Conservation (phyloP, 2,329 filamentous ascomycete species). For the Bipolaris zeicola region DNA sequence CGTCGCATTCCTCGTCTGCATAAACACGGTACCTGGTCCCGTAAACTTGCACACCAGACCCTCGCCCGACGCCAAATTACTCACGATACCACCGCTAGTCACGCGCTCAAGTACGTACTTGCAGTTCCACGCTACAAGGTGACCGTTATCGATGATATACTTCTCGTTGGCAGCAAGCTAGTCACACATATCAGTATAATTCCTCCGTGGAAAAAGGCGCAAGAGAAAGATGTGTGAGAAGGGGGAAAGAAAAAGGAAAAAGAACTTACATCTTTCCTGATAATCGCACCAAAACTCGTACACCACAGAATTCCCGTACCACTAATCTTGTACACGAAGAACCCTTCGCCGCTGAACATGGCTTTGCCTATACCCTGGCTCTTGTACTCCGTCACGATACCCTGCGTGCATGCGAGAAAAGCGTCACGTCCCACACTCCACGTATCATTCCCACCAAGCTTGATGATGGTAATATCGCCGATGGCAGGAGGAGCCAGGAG, state of each 20-base stretch:
- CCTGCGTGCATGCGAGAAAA: slow-evolving; percentile 83
- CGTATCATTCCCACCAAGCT: slow-evolving; percentile 70
- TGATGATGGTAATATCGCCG: slow-evolving; percentile 83
- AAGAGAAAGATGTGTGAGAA: no score
- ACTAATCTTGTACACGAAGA: slow-evolving; percentile 86
- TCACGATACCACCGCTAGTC: slow-evolving; percentile 90
- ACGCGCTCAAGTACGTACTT: slow-evolving; percentile 91
- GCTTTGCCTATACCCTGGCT: slow-evolving; percentile 85
- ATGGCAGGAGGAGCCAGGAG: slow-evolving; percentile 79
- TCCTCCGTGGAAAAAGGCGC: background rate
- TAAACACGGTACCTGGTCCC: slow-evolving; percentile 83
- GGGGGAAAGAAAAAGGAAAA: no score
- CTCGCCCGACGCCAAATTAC: slow-evolving; percentile 79
- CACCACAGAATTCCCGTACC: slow-evolving; percentile 86
- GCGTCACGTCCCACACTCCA: slow-evolving; percentile 90
- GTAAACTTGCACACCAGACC: slow-evolving; percentile 94
- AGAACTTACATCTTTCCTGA: slow-evolving; percentile 82
- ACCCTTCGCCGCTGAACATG: slow-evolving; percentile 89
- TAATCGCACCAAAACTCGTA: slow-evolving; percentile 91
- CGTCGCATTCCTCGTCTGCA: slow-evolving; percentile 87
- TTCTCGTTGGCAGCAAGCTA: slow-evolving; percentile 63
- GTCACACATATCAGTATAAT: no score
- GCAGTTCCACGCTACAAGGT: slow-evolving; percentile 95
- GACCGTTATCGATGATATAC: slow-evolving; percentile 91
- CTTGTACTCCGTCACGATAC: slow-evolving; percentile 87